A percentile compares a stretch with the other conserved stretches of the same genome.
Evolutionary conservation across 495 filamentous ascomycete genomes (phyloP).

Genomic region (Penicillium antarcticum): DNA sequence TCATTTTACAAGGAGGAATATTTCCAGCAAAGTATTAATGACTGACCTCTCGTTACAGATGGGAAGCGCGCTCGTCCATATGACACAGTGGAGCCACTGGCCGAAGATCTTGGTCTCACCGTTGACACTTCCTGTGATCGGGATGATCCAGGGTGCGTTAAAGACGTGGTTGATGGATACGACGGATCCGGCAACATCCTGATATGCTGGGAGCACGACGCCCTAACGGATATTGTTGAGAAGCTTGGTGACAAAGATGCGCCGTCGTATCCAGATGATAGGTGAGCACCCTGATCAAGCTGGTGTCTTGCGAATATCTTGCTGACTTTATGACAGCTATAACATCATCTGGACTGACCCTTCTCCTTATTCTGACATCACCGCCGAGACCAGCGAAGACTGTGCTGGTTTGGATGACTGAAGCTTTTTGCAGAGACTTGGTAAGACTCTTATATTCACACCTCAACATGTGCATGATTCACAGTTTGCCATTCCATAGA

Average conservation of each 20-base stretch:
- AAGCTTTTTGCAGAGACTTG: background rate
- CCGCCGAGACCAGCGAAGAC: conserved; percentile 14
- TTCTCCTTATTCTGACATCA: conserved; percentile 17
- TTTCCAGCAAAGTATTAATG: background rate
- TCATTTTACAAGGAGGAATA: background rate
- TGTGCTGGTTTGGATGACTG: conserved; percentile 23
- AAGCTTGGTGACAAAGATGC: conserved; percentile 40
- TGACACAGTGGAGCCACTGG: conserved; percentile 49
- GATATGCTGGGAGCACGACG: conserved; percentile 56
- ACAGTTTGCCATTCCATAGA: no score
- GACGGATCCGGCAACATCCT: conserved; percentile 50
- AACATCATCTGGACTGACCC: conserved; percentile 29
- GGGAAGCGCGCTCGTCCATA: conserved; percentile 48
- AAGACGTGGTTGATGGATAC: conserved; percentile 41
- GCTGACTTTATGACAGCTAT: conserved; percentile 13
- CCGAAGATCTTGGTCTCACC: conserved; percentile 46
- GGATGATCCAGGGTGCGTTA: conserved; percentile 46
- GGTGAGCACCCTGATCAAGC: conserved; percentile 11
- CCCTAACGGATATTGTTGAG: conserved; percentile 44
- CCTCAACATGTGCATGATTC: no score
- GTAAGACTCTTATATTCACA: no score
- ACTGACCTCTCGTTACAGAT: conserved; percentile 24
- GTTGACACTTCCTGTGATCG: conserved; percentile 50
- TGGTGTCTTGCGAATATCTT: background rate
- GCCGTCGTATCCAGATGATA: conserved; percentile 32